Percentiles rank a stretch among this genome's conserved stretches.
These are phyloP conservation scores for Penicillium nordicum DNA, from an alignment of 2,329 filamentous ascomycete genomes.

Conservation along the genomic window DNA sequence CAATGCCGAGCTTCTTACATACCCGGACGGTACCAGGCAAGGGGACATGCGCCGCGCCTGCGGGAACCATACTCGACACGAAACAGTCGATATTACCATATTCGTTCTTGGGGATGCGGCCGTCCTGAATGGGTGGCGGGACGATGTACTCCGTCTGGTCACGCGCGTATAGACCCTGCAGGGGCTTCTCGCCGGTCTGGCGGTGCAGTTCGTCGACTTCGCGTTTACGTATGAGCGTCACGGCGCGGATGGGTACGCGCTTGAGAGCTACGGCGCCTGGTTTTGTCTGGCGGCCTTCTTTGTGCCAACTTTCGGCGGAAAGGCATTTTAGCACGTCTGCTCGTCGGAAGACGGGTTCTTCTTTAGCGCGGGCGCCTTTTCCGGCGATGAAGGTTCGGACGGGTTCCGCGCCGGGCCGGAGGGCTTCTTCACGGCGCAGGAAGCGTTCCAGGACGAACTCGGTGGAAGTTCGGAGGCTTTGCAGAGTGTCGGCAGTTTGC, in stretches of 20 bases:
- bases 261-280: conserved; percentile 74
- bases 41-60: conserved; percentile 79
- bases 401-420: conserved; percentile 64
- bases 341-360: conserved; percentile 77
- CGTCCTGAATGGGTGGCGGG: conserved; percentile 77
- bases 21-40: conserved; percentile 72
- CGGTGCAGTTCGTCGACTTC: conserved; percentile 85
- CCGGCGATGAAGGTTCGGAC: conserved; percentile 72
- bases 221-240: conserved; percentile 79
- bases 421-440: conserved; percentile 85
- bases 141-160: conserved; percentile 96
- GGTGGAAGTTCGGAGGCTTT: conserved; percentile 80
- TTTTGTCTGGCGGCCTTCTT: conserved; percentile 78
- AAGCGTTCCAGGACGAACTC: conserved; percentile 85
- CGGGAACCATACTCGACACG: conserved; percentile 86
- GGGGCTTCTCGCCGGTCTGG: conserved; percentile 73
- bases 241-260: conserved; percentile 81
- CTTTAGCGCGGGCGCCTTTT: conserved; percentile 68
- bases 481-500: conserved; percentile 75
- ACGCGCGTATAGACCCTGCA: conserved; percentile 79
- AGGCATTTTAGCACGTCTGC: conserved; percentile 81
- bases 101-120: conserved; percentile 85
- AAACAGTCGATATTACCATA: conserved; percentile 98
- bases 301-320: conserved; percentile 95
- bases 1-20: conserved; percentile 78